Base-by-base conservation (phyloP, 805 yeast genomes). In the Myxozyma udenii region DNA sequence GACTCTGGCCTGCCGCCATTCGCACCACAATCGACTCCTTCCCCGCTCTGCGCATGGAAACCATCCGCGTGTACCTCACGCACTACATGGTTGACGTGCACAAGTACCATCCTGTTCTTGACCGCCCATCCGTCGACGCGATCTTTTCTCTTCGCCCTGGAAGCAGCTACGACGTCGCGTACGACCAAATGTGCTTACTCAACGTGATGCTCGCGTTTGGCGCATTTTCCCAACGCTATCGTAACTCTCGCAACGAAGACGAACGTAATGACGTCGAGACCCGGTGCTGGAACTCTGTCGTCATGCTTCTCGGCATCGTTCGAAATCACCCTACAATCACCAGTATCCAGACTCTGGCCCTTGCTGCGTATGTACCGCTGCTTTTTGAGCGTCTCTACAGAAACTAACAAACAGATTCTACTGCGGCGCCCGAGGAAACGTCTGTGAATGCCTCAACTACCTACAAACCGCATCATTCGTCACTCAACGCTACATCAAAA, bases 71-170 rank as follows among this genome's bases (percentile, higher is more conserved):
- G 12, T 41, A 41, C 18, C 9, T 41, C n/a, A 41, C 45, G 14
- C 25, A 41, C 45, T 41, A 11, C 22, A 41, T 41, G 45, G 14
- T 21, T 9, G 22, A 41, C 33, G 45, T 41, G 21, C 43, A 41
- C 41, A 21, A 25, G 18, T 41, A 21, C 14, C 25, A 21, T 22
- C 45, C 45, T 24, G 37, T 41, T 5, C 12, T 41, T 22, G 44
- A 41, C 14, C 12, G 22, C 9, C 37, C 4, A 19, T 14, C 24
- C 3, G 45, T 41, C 5, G 23, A 41, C 6, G 11, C 22, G 14
- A 9, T 41, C n/a, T 41, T 41, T 26, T 16, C 24, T 14, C n/a
- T 41, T 14, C 21, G 22, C 12, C 33, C 33, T 28, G 33, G 14
- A 9, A 21, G 33, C 14, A 19, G 16, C 6, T 5, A 26, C 18